Conservation (phyloP, 2,329 filamentous ascomycete genomes). For the Dendryphion nanum region DNA sequence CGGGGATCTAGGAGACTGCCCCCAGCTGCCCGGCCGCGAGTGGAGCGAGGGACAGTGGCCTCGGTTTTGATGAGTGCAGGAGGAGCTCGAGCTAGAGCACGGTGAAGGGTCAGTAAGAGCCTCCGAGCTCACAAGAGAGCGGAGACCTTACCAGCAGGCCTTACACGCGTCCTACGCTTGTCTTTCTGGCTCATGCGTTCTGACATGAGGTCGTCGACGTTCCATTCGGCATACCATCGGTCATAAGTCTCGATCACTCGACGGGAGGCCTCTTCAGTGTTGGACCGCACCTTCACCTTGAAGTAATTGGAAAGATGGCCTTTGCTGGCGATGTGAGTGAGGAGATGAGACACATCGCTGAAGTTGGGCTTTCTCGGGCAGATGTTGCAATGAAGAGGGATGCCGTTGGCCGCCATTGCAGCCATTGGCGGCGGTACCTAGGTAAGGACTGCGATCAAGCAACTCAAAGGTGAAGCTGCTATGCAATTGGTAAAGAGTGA, state of each 20-base stretch:
- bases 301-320: constrained; percentile 85
- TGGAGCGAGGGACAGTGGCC: constrained; percentile 22
- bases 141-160: constrained; percentile 26
- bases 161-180: constrained; percentile 55
- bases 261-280: constrained; percentile 65
- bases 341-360: constrained; percentile 85
- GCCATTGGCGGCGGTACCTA: constrained; percentile 15
- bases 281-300: constrained; percentile 72
- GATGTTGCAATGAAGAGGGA: constrained; percentile 76
- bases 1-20: constrained; percentile 35
- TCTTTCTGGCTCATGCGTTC: constrained; percentile 77
- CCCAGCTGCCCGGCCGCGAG: constrained; percentile 19
- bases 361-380: constrained; percentile 79
- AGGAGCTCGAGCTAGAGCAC: constrained; percentile 20
- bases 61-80: constrained; percentile 16
- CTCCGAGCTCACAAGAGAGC: neutral
- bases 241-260: constrained; percentile 67
- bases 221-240: constrained; percentile 71
- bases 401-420: constrained; percentile 43
- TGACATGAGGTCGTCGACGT: constrained; percentile 70
- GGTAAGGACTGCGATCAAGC: constrained; percentile 25
- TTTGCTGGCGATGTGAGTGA: constrained; percentile 91
- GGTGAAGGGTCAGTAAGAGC: constrained; percentile 18
- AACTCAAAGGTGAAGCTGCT: constrained; percentile 14
- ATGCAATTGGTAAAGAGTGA: constrained; percentile 20